Percentiles rank a stretch among this genome's conserved stretches.
Evolutionary conservation across 2,329 filamentous ascomycete species (phyloP).

Genomic region (Orbilia quercus): DNA sequence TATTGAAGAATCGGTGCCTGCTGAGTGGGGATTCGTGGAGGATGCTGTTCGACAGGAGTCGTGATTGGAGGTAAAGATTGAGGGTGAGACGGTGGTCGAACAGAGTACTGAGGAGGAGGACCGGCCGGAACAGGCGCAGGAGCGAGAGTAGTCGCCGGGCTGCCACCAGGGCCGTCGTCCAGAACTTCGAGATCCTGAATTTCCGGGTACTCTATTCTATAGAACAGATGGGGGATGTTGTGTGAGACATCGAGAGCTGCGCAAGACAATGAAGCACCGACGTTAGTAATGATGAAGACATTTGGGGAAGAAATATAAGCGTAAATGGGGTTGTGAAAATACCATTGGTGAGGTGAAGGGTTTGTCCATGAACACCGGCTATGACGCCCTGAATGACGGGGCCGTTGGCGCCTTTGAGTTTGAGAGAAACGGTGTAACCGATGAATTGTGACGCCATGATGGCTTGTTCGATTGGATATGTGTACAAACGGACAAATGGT

Average conservation of each 20-base stretch:
- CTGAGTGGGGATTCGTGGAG: slow-evolving; percentile 4
- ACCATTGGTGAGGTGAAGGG: slow-evolving; percentile 79
- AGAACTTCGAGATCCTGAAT: slow-evolving; percentile 72
- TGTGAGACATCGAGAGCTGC: slow-evolving; percentile 69
- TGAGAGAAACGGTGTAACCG: slow-evolving; percentile 79
- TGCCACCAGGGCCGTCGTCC: slow-evolving; percentile 56
- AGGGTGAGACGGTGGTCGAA: slow-evolving; percentile 50
- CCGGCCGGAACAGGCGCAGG: neutral
- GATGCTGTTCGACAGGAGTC: neutral
- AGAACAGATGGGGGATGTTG: slow-evolving; percentile 68
- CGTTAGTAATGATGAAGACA: too few relatives aligned
- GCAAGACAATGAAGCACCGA: too few relatives aligned
- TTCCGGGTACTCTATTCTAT: slow-evolving; percentile 69
- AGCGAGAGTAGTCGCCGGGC: slow-evolving; percentile 46
- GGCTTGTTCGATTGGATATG: neutral
- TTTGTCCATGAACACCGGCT: slow-evolving; percentile 75
- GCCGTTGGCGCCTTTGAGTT: slow-evolving; percentile 74
- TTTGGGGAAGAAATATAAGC: slow-evolving; percentile 40
- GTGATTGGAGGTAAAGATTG: slow-evolving; percentile 46
- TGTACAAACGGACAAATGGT: neutral
- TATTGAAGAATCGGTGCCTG: slow-evolving; percentile 23
- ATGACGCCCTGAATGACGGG: slow-evolving; percentile 77
- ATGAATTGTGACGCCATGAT: slow-evolving; percentile 77
- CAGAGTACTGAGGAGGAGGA: slow-evolving; percentile 18
- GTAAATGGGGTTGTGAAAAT: slow-evolving; percentile 61